Conservation (phyloP, 768 basidiomycete species). For the Calocybe cyanea region DNA sequence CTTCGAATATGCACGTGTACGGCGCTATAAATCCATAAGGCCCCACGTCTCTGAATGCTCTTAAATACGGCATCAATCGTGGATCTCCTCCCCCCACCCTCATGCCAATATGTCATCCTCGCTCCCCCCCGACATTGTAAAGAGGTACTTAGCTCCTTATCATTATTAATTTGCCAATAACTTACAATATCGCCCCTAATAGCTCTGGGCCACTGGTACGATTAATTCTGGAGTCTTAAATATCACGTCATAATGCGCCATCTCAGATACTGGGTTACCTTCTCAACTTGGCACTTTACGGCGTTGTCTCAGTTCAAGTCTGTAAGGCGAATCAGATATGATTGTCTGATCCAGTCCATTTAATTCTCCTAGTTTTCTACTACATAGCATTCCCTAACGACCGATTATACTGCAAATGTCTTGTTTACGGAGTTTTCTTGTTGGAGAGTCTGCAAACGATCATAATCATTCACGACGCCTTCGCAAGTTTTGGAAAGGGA, state of each 20-base stretch:
- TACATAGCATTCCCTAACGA: conserved; percentile 29
- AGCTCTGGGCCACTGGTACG: conserved; percentile 20
- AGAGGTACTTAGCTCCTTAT: conserved; percentile 7
- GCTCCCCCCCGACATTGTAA: conserved; percentile 12
- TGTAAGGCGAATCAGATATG: conserved; percentile 14
- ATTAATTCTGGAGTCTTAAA: background rate
- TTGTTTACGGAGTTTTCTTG: conserved; percentile 25
- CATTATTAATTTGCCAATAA: background rate
- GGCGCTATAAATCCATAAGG: background rate
- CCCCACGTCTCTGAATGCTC: background rate
- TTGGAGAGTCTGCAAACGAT: conserved; percentile 26
- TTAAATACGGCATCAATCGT: conserved; percentile 1
- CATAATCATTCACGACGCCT: conserved; percentile 23
- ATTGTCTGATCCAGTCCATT: background rate
- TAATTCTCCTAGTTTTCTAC: conserved; percentile 26
- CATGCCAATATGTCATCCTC: conserved; percentile 7
- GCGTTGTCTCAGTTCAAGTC: conserved; percentile 27
- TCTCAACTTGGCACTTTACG: conserved; percentile 25
- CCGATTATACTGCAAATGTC: conserved; percentile 17
- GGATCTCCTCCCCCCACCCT: background rate
- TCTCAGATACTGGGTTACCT: conserved; percentile 26
- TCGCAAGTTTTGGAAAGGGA: conserved; percentile 23
- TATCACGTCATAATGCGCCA: background rate
- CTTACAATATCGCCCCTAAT: background rate
- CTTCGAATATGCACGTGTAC: conserved; percentile 9